Evolutionary conservation across 2,329 filamentous ascomycete genomes (phyloP).

Genomic region (Blastomyces silverae): DNA sequence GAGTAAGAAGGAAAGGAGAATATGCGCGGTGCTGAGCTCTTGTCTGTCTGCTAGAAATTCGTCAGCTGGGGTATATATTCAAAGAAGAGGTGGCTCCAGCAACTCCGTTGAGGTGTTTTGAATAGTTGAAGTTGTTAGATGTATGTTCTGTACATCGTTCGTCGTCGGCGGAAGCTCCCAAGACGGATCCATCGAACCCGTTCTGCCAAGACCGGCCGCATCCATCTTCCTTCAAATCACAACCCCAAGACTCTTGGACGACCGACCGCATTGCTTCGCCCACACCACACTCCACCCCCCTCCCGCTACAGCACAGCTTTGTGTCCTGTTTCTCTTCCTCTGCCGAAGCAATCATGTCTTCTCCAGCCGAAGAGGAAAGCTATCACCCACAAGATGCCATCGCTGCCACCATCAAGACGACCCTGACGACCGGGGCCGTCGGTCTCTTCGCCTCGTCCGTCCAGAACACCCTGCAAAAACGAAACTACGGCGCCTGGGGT

Average conservation of each 20-base stretch:
- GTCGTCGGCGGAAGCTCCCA: not conserved
- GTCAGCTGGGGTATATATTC: not conserved
- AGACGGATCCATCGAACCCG: not conserved
- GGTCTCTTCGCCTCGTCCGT: slow-evolving; percentile 69
- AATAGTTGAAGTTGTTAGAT: not conserved
- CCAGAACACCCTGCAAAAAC: slow-evolving; percentile 77
- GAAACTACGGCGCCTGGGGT: slow-evolving; percentile 72
- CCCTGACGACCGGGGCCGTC: slow-evolving; percentile 56
- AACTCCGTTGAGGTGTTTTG: not conserved
- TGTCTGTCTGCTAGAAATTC: not conserved
- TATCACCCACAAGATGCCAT: slow-evolving; percentile 74
- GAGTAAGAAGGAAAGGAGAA: not conserved
- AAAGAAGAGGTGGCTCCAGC: not conserved
- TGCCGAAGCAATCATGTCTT: slow-evolving; percentile 39
- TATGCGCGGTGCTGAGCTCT: not conserved
- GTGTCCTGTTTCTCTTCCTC: slow-evolving; percentile 10
- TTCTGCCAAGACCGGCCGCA: not conserved
- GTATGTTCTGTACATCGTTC: not conserved
- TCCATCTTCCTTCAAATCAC: not conserved
- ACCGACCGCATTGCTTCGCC: too few relatives aligned
- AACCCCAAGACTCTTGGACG: not conserved
- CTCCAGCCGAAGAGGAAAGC: slow-evolving; percentile 41
- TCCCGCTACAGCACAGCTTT: not conserved
- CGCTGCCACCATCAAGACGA: slow-evolving; percentile 57
- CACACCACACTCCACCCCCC: not conserved